These are phyloP conservation scores for Osmozyma mogii DNA, from an alignment of 805 yeast genomes.

Conservation along the genomic window DNA sequence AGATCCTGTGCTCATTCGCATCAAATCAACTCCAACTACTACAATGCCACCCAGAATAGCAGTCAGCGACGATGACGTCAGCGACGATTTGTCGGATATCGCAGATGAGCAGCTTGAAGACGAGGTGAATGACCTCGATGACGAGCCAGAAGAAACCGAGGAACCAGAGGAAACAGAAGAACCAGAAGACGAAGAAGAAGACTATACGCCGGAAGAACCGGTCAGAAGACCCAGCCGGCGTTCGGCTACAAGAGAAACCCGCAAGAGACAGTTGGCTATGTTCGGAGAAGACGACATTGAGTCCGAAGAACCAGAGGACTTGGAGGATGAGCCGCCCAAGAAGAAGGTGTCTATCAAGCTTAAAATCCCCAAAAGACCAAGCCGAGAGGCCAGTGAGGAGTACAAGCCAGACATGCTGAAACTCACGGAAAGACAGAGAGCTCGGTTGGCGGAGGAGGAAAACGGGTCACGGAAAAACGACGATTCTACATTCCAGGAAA, in stretches of 20 bases:
- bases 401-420: slow-evolving; percentile 40
- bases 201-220: slow-evolving; percentile 5
- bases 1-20: too few relatives aligned
- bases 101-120: slow-evolving; percentile 9
- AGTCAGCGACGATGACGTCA: slow-evolving; percentile 2
- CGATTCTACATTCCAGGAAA: slow-evolving; percentile 20
- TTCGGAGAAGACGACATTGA: slow-evolving; percentile 28
- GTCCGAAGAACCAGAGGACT: slow-evolving; percentile 15
- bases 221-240: slow-evolving; percentile 1
- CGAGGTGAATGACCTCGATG: slow-evolving; percentile 5
- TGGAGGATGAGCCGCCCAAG: slow-evolving; percentile 17
- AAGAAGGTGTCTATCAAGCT: slow-evolving; percentile 9
- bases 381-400: slow-evolving; percentile 18
- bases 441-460: slow-evolving; percentile 29
- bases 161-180: slow-evolving; percentile 6
- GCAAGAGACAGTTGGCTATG: slow-evolving; percentile 31
- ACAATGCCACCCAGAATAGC: slow-evolving; percentile 3
- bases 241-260: slow-evolving; percentile 16
- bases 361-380: slow-evolving; percentile 8
- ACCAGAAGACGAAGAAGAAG: slow-evolving; percentile 1
- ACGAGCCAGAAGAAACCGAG: slow-evolving; percentile 5
- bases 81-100: slow-evolving; percentile 7
- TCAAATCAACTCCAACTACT: too few relatives aligned
- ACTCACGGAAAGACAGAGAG: slow-evolving; percentile 52
- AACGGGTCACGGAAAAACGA: slow-evolving; percentile 8